Evolutionary conservation across 2,329 filamentous ascomycete species (phyloP).

Genomic region (Amauroascus verrucosus): DNA sequence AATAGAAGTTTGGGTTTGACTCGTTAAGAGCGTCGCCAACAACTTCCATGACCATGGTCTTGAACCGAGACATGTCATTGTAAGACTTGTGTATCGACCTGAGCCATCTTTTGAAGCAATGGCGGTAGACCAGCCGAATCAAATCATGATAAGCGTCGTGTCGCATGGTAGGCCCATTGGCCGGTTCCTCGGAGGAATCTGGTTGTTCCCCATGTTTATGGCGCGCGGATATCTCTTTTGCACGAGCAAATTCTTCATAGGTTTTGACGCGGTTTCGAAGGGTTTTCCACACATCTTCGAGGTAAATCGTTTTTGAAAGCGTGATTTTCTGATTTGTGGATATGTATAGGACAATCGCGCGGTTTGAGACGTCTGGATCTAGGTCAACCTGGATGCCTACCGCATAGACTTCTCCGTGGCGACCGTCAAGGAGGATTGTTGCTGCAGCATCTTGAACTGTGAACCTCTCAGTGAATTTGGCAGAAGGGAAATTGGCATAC

Average conservation of each 20-base stretch:
- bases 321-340: constrained; percentile 1
- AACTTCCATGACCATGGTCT: background rate
- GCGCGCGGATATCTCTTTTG: background rate
- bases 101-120: constrained; percentile 5
- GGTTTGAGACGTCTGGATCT: background rate
- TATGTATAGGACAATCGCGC: constrained; percentile 3
- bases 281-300: background rate
- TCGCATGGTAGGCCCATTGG: background rate
- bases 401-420: background rate
- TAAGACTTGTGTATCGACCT: constrained; percentile 1
- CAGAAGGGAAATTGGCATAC: background rate
- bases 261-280: background rate
- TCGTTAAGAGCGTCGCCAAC: background rate
- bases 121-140: constrained; percentile 2
- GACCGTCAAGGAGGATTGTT: constrained; percentile 5
- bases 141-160: background rate
- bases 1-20: background rate
- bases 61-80: constrained; percentile 1
- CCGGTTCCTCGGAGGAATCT: background rate
- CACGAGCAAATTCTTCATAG: background rate
- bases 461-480: background rate
- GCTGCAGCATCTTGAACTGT: constrained; percentile 1
- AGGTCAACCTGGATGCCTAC: background rate
- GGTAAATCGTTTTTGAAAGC: background rate
- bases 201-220: background rate